A percentile compares a stretch with the other conserved stretches of the same genome.
Conservation (phyloP, 148 eudicot genomes). For the Amaranthus cruentus region DNA sequence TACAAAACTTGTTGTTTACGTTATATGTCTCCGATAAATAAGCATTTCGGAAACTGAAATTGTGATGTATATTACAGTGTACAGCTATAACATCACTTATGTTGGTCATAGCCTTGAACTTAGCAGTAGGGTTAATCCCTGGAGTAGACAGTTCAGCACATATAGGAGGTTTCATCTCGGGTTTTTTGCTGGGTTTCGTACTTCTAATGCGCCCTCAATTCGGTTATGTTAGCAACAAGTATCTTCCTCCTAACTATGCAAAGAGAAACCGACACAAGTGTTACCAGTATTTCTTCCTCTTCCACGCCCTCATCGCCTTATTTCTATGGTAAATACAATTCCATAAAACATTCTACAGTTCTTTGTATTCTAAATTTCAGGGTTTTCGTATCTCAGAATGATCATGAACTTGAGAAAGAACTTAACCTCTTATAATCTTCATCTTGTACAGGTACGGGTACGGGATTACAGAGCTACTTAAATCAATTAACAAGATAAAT, state of each 20-base stretch:
- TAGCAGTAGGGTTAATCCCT: constrained; percentile 44
- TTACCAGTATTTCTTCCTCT: constrained; percentile 34
- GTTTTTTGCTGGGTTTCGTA: constrained; percentile 33
- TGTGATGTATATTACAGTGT: constrained; percentile 25
- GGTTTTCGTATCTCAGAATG: not conserved
- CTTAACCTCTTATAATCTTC: not conserved
- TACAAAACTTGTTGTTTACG: too few species aligned
- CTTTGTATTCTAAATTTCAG: not conserved
- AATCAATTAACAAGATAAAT: not conserved
- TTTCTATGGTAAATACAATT: constrained; percentile 25
- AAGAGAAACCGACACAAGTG: constrained; percentile 31
- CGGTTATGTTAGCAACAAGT: constrained; percentile 35
- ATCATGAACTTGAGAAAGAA: not conserved
- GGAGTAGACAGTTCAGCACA: constrained; percentile 47
- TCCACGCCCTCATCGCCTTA: constrained; percentile 24
- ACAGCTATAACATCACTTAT: constrained; percentile 31
- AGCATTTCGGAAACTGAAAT: not conserved
- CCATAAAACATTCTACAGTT: not conserved
- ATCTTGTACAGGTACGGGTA: constrained; percentile 21
- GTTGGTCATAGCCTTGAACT: constrained; percentile 29
- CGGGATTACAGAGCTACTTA: constrained; percentile 14
- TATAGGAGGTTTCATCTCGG: constrained; percentile 32
- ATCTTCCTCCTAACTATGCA: constrained; percentile 25
- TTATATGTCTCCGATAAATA: not conserved
- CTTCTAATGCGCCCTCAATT: constrained; percentile 43